These are phyloP conservation scores for Aureobasidium sp. DNA, from an alignment of 2,329 filamentous ascomycete species.

Conservation along the genomic window DNA sequence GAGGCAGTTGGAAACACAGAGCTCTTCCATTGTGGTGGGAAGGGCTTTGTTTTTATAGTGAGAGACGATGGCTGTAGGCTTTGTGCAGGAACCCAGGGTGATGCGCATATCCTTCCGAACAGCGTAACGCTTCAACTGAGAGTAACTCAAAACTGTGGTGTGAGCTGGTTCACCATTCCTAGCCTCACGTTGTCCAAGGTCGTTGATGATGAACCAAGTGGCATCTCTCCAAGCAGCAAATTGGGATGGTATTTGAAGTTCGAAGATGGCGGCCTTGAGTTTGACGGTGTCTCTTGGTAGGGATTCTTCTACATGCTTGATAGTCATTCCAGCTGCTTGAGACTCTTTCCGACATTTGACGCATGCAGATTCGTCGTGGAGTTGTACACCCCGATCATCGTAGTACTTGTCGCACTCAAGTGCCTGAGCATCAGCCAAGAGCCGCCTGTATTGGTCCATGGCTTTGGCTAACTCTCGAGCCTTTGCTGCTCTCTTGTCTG, in stretches of 20 bases:
- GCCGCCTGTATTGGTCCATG: neutral
- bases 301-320: conserved; percentile 45
- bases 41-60: neutral
- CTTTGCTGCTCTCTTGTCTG: conserved; percentile 29
- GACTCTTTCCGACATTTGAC: conserved; percentile 38
- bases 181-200: conserved; percentile 24
- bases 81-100: neutral
- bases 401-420: neutral
- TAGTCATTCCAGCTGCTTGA: conserved; percentile 34
- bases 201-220: conserved; percentile 44
- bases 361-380: conserved; percentile 29
- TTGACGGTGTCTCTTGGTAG: conserved; percentile 35
- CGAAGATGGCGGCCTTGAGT: conserved; percentile 46
- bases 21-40: neutral
- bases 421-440: neutral
- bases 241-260: conserved; percentile 40
- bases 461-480: conserved; percentile 31
- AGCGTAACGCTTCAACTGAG: neutral
- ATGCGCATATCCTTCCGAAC: neutral
- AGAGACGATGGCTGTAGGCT: neutral
- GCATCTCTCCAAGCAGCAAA: conserved; percentile 47
- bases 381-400: neutral
- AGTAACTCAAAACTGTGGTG: neutral
- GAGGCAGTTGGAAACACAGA: neutral
- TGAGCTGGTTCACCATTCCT: neutral